Percentiles rank a stretch among this genome's conserved stretches.
These are phyloP conservation scores for Obelidium mucronatum DNA, from an alignment of 192 early-diverging fungal species.

Conservation along the genomic window DNA sequence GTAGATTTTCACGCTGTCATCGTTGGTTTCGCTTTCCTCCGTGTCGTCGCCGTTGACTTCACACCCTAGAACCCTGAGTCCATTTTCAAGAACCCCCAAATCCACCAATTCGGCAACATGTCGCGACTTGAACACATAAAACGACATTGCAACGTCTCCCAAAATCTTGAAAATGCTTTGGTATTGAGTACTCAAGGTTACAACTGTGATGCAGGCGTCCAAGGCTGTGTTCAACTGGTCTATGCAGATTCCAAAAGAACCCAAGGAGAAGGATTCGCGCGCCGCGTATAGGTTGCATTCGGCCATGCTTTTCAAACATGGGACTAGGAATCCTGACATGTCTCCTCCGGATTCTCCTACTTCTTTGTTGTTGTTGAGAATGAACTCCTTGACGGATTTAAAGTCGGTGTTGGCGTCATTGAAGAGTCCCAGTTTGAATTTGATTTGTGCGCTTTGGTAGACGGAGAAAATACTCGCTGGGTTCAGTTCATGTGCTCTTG, in stretches of 20 bases:
- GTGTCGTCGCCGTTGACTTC: background rate
- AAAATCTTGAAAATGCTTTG: constrained; percentile 47
- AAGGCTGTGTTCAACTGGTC: constrained; percentile 36
- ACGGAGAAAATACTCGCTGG: constrained; percentile 3
- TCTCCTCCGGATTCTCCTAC: background rate
- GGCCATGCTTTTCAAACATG: constrained; percentile 41
- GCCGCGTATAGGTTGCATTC: constrained; percentile 39
- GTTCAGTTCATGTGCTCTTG: constrained; percentile 71
- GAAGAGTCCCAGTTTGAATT: constrained; percentile 45
- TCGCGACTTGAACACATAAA: background rate
- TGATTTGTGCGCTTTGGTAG: constrained; percentile 40
- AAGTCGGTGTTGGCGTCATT: constrained; percentile 38
- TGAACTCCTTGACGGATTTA: constrained; percentile 21
- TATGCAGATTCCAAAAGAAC: constrained; percentile 39
- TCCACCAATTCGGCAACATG: background rate
- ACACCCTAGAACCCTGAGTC: background rate
- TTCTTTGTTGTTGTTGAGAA: background rate
- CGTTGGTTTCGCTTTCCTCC: background rate
- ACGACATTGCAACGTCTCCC: constrained; percentile 43
- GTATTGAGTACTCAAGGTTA: background rate
- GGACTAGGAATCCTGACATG: constrained; percentile 12
- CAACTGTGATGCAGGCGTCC: constrained; percentile 2
- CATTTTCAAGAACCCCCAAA: background rate
- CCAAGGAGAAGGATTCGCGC: constrained; percentile 27
- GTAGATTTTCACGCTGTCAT: background rate